These are phyloP conservation scores for Xylaria palmicola DNA, from an alignment of 495 filamentous ascomycete genomes.

Conservation along the genomic window DNA sequence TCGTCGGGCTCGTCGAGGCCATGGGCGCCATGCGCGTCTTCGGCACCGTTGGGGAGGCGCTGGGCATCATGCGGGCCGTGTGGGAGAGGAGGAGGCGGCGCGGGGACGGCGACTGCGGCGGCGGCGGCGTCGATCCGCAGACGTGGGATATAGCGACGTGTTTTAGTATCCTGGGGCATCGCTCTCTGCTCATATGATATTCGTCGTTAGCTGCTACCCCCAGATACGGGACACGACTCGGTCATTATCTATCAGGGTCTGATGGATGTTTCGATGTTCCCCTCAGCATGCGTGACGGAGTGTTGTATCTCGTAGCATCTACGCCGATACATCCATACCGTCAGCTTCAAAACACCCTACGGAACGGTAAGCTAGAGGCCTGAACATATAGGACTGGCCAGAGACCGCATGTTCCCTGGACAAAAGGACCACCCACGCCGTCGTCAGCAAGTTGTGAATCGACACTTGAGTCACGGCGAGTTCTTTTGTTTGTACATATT, in stretches of 20 bases:
- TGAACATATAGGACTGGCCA: neutral
- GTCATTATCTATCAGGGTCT: too few relatives aligned
- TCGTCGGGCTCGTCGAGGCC: conserved; percentile 22
- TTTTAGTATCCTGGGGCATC: conserved; percentile 35
- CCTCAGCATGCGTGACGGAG: too few relatives aligned
- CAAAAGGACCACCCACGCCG: too few relatives aligned
- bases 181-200: conserved; percentile 37
- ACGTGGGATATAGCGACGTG: conserved; percentile 41
- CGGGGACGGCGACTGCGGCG: too few relatives aligned
- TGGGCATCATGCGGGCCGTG: conserved; percentile 31
- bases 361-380: neutral
- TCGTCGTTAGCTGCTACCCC: neutral
- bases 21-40: conserved; percentile 25
- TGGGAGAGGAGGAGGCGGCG: conserved; percentile 24
- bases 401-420: too few relatives aligned
- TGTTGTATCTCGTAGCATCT: too few relatives aligned
- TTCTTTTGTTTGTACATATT: conserved; percentile 14
- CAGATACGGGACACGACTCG: too few relatives aligned
- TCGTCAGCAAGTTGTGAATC: too few relatives aligned
- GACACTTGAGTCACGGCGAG: neutral
- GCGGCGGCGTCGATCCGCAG: conserved; percentile 4
- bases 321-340: too few relatives aligned
- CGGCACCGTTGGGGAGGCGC: conserved; percentile 25
- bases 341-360: too few relatives aligned
- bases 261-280: too few relatives aligned